Conservation (phyloP, 805 yeast species). For the Saturnispora kantuleensis region DNA sequence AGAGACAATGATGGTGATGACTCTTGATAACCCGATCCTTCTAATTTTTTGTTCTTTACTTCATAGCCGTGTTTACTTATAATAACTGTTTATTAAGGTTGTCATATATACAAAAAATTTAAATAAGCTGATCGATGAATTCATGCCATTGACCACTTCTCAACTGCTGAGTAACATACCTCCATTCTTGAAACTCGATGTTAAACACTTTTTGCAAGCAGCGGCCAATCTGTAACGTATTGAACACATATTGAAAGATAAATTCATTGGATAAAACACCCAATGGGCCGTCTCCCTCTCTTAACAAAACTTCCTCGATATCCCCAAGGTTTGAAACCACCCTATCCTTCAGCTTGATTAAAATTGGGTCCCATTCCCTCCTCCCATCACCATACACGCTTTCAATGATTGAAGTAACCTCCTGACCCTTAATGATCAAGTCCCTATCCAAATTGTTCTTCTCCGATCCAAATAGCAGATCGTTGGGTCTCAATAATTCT, state of each 20-base stretch:
- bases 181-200: background rate
- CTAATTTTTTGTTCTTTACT: background rate
- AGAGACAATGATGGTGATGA: slow-evolving; percentile 37
- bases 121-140: background rate
- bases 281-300: slow-evolving; percentile 22
- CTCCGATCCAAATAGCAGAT: slow-evolving; percentile 53
- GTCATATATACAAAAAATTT: background rate
- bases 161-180: background rate
- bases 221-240: slow-evolving; percentile 11
- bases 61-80: background rate
- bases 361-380: background rate
- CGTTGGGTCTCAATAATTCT: slow-evolving; percentile 16
- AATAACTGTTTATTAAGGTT: background rate
- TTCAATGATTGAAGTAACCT: slow-evolving; percentile 8
- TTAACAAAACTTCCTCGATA: slow-evolving; percentile 6
- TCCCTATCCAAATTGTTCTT: slow-evolving; percentile 58
- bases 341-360: background rate
- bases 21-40: slow-evolving; percentile 9
- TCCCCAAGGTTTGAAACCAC: slow-evolving; percentile 6
- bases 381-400: background rate
- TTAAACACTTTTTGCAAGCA: slow-evolving; percentile 5
- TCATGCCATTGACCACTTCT: slow-evolving; percentile 8
- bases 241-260: slow-evolving; percentile 17
- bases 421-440: slow-evolving; percentile 23
- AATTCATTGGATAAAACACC: slow-evolving; percentile 23